These are phyloP conservation scores for Helicosporidium sp. DNA, from an alignment of 139 green algal genomes.

Conservation along the genomic window DNA sequence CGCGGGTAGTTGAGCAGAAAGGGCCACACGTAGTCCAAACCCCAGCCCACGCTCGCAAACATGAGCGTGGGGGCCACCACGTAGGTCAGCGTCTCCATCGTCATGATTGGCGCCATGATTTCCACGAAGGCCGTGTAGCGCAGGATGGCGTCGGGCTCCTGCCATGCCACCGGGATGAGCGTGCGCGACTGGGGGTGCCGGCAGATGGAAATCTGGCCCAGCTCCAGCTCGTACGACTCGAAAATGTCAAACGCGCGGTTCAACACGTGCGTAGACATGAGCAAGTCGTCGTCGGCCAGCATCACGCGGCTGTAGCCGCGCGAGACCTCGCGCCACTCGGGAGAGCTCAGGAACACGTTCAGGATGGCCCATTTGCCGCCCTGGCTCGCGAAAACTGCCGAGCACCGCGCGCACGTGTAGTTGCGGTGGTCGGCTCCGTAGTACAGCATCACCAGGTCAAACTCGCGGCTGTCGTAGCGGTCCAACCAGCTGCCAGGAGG, in stretches of 20 bases:
- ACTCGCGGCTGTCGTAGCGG: background rate
- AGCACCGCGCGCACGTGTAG: background rate
- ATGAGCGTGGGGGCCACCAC: background rate
- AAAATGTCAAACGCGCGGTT: background rate
- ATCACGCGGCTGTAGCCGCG: background rate
- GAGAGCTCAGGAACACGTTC: background rate
- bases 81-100: background rate
- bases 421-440: background rate
- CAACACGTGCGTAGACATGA: background rate
- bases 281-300: background rate
- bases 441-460: background rate
- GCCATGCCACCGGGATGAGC: background rate
- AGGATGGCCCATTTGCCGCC: background rate
- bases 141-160: background rate
- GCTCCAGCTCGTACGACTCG: background rate
- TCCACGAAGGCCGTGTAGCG: background rate
- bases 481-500: background rate
- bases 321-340: background rate
- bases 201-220: background rate
- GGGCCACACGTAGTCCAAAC: constrained; percentile 22
- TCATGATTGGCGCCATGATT: background rate
- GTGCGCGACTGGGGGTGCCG: background rate
- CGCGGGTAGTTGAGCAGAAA: constrained; percentile 13
- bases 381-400: background rate
- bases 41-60: constrained; percentile 8